These are phyloP conservation scores for Chalciporus pseudorubinellus DNA, from an alignment of 768 basidiomycete genomes.

Conservation along the genomic window DNA sequence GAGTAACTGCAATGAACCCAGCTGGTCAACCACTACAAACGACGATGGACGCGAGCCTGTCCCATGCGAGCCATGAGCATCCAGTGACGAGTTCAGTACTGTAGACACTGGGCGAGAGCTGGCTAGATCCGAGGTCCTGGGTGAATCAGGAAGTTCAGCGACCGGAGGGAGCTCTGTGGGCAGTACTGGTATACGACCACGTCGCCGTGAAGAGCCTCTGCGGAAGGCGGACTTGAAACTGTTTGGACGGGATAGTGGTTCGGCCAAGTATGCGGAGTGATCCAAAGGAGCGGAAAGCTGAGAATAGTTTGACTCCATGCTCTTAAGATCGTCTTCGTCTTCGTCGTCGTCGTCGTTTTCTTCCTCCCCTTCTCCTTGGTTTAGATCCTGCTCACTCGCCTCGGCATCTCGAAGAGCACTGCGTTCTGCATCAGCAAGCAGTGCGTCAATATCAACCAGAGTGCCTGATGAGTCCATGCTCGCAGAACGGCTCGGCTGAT, in stretches of 20 bases:
- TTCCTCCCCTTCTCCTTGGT: neutral
- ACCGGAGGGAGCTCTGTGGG: conserved; percentile 19
- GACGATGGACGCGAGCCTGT: conserved; percentile 9
- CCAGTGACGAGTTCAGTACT: conserved; percentile 7
- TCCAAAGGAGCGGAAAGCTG: conserved; percentile 23
- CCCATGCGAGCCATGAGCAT: conserved; percentile 10
- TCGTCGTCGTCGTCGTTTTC: neutral
- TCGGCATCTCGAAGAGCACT: conserved; percentile 15
- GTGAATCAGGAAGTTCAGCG: conserved; percentile 14
- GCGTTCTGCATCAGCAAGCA: conserved; percentile 17
- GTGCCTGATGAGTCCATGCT: conserved; percentile 6
- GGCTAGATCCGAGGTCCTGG: neutral
- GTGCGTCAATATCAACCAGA: conserved; percentile 6
- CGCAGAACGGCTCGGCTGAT: neutral
- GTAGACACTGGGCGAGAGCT: conserved; percentile 1
- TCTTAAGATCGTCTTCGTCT: conserved; percentile 1
- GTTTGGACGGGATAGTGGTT: conserved; percentile 1
- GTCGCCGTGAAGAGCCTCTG: conserved; percentile 11
- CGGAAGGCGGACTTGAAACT: neutral
- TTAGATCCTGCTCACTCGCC: neutral
- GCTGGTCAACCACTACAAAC: conserved; percentile 1
- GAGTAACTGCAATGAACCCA: conserved; percentile 18
- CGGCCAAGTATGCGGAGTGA: conserved; percentile 6
- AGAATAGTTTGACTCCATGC: conserved; percentile 22
- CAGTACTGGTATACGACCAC: neutral